Evolutionary conservation across 176 grass and related monocot species (phyloP).

Genomic region (Melocanna baccifera): DNA sequence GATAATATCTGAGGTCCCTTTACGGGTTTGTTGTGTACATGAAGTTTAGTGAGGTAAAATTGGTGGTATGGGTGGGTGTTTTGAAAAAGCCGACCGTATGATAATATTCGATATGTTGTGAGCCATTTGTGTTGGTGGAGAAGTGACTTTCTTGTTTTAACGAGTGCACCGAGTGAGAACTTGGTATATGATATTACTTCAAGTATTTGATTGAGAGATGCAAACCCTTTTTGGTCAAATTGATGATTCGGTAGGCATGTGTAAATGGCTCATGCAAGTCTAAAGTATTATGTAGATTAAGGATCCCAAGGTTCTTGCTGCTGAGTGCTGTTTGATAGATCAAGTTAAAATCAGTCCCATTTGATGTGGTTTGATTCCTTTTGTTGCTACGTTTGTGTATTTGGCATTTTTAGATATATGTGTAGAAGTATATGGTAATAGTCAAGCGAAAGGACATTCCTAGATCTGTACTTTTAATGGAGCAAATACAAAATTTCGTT

Average conservation of each 20-base stretch:
- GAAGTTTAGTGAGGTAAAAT: not conserved
- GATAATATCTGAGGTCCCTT: not conserved
- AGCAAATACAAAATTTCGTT: not conserved
- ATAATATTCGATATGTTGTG: not conserved
- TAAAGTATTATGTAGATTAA: not conserved
- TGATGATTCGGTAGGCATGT: too few relatives aligned
- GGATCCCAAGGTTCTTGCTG: not conserved
- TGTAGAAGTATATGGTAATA: not conserved
- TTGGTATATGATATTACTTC: too few relatives aligned
- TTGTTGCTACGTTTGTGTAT: not conserved
- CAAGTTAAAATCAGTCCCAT: not conserved
- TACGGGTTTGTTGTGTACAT: not conserved
- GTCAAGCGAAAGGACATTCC: not conserved
- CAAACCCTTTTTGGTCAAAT: too few relatives aligned
- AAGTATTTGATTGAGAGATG: too few relatives aligned
- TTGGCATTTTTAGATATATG: not conserved
- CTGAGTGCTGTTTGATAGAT: not conserved
- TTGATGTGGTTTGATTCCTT: not conserved
- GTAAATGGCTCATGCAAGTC: too few relatives aligned
- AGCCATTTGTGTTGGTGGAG: not conserved
- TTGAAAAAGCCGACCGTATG: not conserved
- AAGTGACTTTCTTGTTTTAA: too few relatives aligned
- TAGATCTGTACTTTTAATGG: not conserved
- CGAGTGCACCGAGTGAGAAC: too few relatives aligned
- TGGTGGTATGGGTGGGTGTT: not conserved